Evolutionary conservation across 2,329 filamentous ascomycete species (phyloP), one percentile per base, ranked within the genome.

Genomic region (Pseudonectria foliicola): DNA sequence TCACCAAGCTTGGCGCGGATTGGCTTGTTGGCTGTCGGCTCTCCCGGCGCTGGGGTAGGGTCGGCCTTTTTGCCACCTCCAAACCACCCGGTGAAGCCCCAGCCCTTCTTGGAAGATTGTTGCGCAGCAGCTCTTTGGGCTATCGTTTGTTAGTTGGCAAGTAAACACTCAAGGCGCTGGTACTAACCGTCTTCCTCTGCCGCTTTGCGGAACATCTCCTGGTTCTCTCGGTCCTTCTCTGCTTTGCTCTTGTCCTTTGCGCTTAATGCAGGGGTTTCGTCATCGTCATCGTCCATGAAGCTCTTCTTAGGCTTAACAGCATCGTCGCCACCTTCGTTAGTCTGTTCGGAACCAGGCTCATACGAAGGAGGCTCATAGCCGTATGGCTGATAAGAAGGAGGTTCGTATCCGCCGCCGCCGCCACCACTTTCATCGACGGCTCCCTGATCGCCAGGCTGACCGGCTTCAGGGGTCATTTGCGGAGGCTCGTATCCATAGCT

Each of bases 1-100:
- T 98, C 93, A 42, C 90, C 93, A 7, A 98, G 75, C 54, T 98
- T 98, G 43, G 93, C 92, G 49, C 77, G 80, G 58, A 95, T 85
- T n/a, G 89, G 67, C 54, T 82, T 82, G 54, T 70, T 71, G 4
- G 68, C 58, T n/a, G 62, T 57, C 7, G 63, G 49, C 16, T 61
- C 63, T n/a, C 64, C 55, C 16, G 54, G 50, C 13, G 48, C 42
- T 13, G 48, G 39, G 3, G 48, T 36, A 7, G 39, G 40, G 4
- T 56, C 48, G 10, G 70, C 59, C 49, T 82, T 75, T 56, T 84
- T 80, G 43, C 74, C 74, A 50, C 83, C 83, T 46, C 78, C 77
- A 42, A 94, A 93, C 88, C 89, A 95, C 33, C 86, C 80, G 23
- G 77, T 74, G 38, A 95, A 83, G 57, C 81, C 84, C 80, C 89